Evolutionary conservation across 2,329 filamentous ascomycete species (phyloP).

Genomic region (Lecanicillium sp.): DNA sequence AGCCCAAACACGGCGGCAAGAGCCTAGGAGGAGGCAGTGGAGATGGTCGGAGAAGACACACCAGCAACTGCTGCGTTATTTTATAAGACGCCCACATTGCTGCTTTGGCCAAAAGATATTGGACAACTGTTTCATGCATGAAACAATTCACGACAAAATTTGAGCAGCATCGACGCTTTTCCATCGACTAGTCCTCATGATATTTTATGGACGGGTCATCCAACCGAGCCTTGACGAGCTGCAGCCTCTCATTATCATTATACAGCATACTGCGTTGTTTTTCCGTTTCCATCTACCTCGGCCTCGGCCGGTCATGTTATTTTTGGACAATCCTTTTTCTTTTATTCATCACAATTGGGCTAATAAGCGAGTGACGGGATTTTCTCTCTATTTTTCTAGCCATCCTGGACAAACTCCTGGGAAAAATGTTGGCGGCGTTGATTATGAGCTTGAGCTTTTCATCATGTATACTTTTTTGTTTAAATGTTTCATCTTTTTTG

Average conservation of each 20-base stretch:
- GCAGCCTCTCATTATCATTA: too few relatives aligned
- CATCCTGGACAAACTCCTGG: too few relatives aligned
- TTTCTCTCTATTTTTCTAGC: conserved; percentile 4
- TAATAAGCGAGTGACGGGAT: conserved; percentile 9
- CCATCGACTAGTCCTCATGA: too few relatives aligned
- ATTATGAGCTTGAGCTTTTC: too few relatives aligned
- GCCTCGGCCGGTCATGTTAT: too few relatives aligned
- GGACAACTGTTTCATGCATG: too few relatives aligned
- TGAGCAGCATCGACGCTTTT: too few relatives aligned
- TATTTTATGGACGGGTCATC: too few relatives aligned
- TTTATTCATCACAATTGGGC: conserved; percentile 1
- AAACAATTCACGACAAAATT: too few relatives aligned
- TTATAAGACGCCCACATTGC: conserved; percentile 25
- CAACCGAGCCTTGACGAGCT: too few relatives aligned
- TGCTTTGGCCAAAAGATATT: too few relatives aligned
- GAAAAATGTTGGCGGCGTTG: conserved; percentile 8
- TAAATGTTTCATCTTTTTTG: not conserved
- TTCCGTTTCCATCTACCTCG: conserved; percentile 5
- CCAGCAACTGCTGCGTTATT: conserved; percentile 42
- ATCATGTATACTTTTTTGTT: not conserved
- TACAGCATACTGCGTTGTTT: not conserved
- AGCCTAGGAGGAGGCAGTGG: conserved; percentile 30
- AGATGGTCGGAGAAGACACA: conserved; percentile 31
- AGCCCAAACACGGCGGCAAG: conserved; percentile 59
- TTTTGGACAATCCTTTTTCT: conserved; percentile 9